Evolutionary conservation across 1,284 basidiomycete genomes (phyloP).

Genomic region (Ustilago esculenta): DNA sequence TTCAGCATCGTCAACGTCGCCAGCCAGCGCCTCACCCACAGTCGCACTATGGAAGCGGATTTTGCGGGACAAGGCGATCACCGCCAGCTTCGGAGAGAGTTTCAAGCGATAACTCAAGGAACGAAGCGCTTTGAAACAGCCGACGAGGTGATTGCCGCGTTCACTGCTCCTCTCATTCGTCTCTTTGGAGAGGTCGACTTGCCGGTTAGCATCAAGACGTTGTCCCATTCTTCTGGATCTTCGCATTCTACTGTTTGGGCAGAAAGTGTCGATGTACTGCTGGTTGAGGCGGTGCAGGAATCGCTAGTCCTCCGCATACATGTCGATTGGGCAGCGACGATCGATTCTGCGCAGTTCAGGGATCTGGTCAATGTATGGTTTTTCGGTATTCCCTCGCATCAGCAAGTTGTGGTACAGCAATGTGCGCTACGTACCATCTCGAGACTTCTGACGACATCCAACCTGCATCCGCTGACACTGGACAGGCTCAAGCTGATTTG

Average conservation of each 20-base stretch:
- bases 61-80: no score
- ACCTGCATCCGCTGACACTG: slow-evolving; percentile 2
- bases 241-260: background rate
- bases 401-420: slow-evolving; percentile 16
- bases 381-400: slow-evolving; percentile 8
- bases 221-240: background rate
- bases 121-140: slow-evolving; percentile 5
- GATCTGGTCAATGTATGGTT: slow-evolving; percentile 9
- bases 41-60: no score
- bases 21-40: no score
- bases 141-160: background rate
- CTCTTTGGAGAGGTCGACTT: slow-evolving; percentile 7
- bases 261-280: background rate
- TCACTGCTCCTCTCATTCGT: background rate
- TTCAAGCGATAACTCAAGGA: slow-evolving; percentile 1
- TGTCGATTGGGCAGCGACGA: slow-evolving; percentile 11
- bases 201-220: background rate
- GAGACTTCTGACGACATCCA: background rate
- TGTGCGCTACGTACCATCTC: slow-evolving; percentile 17
- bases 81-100: slow-evolving; percentile 10
- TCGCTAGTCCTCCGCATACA: slow-evolving; percentile 15
- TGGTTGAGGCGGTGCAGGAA: slow-evolving; percentile 19
- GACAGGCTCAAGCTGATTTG: slow-evolving; percentile 5
- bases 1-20: background rate
- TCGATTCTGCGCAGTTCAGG: background rate